Base-by-base conservation (phyloP, 1,284 basidiomycete species). In the Trichosporon coremiiforme region DNA sequence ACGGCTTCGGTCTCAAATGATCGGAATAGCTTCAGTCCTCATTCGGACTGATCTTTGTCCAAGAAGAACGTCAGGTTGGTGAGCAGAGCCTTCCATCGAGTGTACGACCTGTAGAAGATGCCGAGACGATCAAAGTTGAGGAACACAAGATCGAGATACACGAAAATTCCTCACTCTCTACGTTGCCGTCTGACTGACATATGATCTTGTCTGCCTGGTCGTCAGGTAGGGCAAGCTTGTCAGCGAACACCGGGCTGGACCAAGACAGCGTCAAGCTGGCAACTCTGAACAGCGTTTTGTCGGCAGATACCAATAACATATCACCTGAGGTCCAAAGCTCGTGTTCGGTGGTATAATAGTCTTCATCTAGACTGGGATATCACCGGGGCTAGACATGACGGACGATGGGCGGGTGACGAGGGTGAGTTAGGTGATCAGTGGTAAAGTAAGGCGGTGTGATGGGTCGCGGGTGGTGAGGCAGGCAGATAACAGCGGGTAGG, bases 211-310 rank as follows among this genome's bases (percentile, higher is more conserved):
- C 20, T n/a, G n/a, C n/a, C 20, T 53, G 47, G 9, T 53, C 8
- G 47, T 20, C 47, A 9, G 47, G 47, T 22, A 53, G 10, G 5
- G n/a, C 2, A 1, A 53, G 8, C 4, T 22, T 2, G 47, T 53
- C 47, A 1, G n/a, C 47, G 20, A 53, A 53, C 6, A 53, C 20
- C 1, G 47, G 47, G 17, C 47, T 53, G 20, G 47, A 53, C 47
- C 47, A 53, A 1, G 47, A n/a, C 15, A 53, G 8, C 8, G 47
- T 53, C 47, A 53, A 22, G 20, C 47, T 7, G 9, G 63, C 50
- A 2, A 69, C 66, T 5, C 66, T 25, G 67, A 72, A 72, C 7
- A 47, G 25, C 3, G 67, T 64, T 7, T 64, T 57, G 62, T 72
- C 71, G 13, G 66, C 65, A 10, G 68, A 69, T 25, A 68, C 20